These are phyloP conservation scores for Nissolia schottii DNA, from an alignment of 306 rosid species.

Conservation along the genomic window DNA sequence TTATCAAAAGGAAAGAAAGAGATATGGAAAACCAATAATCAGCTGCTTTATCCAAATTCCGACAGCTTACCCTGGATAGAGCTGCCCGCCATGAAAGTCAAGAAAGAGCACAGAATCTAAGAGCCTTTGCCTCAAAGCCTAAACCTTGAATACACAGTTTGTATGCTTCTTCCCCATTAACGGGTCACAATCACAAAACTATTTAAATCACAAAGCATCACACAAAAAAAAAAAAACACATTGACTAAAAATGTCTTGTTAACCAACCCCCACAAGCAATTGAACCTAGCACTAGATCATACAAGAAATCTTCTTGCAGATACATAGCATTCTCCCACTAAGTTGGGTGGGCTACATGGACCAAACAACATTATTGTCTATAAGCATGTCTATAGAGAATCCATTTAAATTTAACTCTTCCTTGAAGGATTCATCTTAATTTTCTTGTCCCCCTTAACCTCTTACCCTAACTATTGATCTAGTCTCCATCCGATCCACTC, in stretches of 20 bases:
- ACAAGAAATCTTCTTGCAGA: background rate
- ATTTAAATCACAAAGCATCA: background rate
- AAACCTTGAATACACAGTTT: background rate
- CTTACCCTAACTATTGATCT: background rate
- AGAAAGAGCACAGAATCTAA: background rate
- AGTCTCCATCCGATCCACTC: background rate
- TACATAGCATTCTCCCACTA: no score
- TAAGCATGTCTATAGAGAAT: background rate
- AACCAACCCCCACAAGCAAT: background rate
- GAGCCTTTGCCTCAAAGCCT: background rate
- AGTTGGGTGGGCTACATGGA: no score
- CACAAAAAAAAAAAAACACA: background rate
- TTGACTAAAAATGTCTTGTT: background rate
- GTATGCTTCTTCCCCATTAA: background rate
- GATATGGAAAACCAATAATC: constrained; percentile 5
- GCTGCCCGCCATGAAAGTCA: constrained; percentile 6
- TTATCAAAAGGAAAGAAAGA: background rate
- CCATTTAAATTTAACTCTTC: background rate
- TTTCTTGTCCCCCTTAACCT: background rate
- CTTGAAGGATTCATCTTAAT: background rate
- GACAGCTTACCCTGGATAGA: background rate
- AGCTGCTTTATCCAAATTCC: background rate
- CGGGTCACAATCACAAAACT: background rate
- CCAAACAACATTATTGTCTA: background rate
- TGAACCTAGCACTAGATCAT: background rate